phyloP scores from a whole-genome alignment of 2,329 filamentous ascomycete species.

The Colletotrichum sp. region DNA sequence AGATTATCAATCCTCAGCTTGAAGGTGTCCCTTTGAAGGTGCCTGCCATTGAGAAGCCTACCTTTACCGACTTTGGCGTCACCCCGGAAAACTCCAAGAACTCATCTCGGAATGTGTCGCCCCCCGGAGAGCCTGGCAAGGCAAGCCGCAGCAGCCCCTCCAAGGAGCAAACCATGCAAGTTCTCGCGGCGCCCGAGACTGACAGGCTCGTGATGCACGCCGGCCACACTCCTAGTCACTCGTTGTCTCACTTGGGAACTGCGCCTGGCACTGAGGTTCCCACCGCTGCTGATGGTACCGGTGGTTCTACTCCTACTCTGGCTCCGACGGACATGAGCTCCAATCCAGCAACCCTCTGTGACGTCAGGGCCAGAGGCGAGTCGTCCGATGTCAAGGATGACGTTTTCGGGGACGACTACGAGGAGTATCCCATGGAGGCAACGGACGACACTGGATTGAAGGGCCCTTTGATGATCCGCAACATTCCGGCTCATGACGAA shows the following conservation, averaged over 20 bases:
- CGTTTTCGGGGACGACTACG: slow-evolving; percentile 11
- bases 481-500: slow-evolving; percentile 61
- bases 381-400: slow-evolving; percentile 17
- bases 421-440: slow-evolving; percentile 39
- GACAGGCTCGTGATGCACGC: slow-evolving; percentile 65
- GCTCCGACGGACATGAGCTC: slow-evolving; percentile 29
- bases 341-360: slow-evolving; percentile 13
- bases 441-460: slow-evolving; percentile 51
- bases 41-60: slow-evolving; percentile 56
- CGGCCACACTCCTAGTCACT: slow-evolving; percentile 68
- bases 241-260: slow-evolving; percentile 56
- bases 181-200: slow-evolving; percentile 52
- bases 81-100: slow-evolving; percentile 29
- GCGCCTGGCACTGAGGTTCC: slow-evolving; percentile 44
- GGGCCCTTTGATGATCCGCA: slow-evolving; percentile 59
- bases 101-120: slow-evolving; percentile 32
- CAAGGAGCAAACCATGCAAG: slow-evolving; percentile 49
- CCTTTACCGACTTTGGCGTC: slow-evolving; percentile 48
- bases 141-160: slow-evolving; percentile 31
- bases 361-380: slow-evolving; percentile 5
- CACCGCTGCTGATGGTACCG: slow-evolving; percentile 45
- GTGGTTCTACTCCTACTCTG: slow-evolving; percentile 36
- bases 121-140: slow-evolving; percentile 26
- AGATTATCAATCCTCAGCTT: slow-evolving; percentile 62
- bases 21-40: slow-evolving; percentile 64